phyloP scores from a whole-genome alignment of 805 yeast species.

The Gaillardinia entomophila region DNA sequence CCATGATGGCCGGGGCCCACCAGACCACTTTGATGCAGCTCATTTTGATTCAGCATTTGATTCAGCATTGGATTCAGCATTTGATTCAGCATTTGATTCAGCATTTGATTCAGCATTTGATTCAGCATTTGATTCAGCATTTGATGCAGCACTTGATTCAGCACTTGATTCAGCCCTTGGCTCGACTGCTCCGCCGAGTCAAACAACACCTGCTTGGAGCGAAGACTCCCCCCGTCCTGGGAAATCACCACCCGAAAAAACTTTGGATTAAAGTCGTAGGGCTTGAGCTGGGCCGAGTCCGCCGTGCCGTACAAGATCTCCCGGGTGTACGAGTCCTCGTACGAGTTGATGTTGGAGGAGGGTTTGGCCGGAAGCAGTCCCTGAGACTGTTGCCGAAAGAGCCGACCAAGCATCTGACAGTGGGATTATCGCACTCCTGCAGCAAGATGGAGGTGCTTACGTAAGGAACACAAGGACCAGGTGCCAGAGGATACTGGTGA shows the following conservation, averaged over 20 bases:
- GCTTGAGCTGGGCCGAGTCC: conserved; percentile 19
- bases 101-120: no score
- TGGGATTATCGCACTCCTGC: no score
- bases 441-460: no score
- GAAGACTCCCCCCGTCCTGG: conserved; percentile 46
- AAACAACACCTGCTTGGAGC: conserved; percentile 43
- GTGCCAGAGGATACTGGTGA: no score
- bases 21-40: not conserved
- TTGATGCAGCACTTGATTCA: no score
- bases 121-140: not conserved
- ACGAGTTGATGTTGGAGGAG: conserved; percentile 15
- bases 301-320: conserved; percentile 42
- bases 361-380: conserved; percentile 1
- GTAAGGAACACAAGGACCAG: no score
- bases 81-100: not conserved
- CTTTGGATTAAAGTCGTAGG: conserved; percentile 20
- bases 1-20: no score
- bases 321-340: conserved; percentile 41
- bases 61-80: not conserved
- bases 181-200: conserved; percentile 27
- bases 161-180: not conserved
- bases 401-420: not conserved
- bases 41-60: not conserved
- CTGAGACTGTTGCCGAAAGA: not conserved
- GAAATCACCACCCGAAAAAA: conserved; percentile 40